These are phyloP conservation scores for Aspergillus puulaauensis DNA, from an alignment of 2,329 filamentous ascomycete genomes.

Conservation along the genomic window DNA sequence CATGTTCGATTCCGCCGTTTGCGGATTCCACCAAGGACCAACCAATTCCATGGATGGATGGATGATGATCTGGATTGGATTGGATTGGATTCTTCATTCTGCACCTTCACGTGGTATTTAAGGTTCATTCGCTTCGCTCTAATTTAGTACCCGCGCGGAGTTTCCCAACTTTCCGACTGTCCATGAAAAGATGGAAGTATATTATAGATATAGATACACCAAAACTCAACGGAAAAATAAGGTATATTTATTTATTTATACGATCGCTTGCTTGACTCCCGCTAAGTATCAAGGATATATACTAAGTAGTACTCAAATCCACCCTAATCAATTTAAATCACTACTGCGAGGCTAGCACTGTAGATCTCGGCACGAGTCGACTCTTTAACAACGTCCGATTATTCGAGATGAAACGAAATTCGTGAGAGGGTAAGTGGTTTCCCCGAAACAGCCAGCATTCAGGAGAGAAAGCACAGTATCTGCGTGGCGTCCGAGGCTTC, in stretches of 20 bases:
- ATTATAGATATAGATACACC: background rate
- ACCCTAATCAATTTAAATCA: too few relatives aligned
- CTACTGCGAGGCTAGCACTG: background rate
- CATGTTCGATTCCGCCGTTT: background rate
- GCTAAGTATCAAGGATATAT: slow-evolving; percentile 10
- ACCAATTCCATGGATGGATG: too few relatives aligned
- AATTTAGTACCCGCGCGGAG: background rate
- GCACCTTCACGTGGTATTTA: background rate
- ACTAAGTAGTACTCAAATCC: background rate
- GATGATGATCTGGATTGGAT: too few relatives aligned
- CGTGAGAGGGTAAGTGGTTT: background rate
- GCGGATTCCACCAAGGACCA: background rate
- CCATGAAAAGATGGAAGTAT: background rate
- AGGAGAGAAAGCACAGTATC: background rate
- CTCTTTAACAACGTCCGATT: background rate
- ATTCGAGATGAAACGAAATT: background rate
- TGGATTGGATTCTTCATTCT: background rate
- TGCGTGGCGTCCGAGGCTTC: background rate
- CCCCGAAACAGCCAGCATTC: background rate
- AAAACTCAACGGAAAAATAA: background rate
- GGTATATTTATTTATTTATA: background rate
- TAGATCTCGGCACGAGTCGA: background rate
- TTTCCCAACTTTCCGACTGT: background rate
- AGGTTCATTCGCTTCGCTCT: background rate
- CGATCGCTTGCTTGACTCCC: slow-evolving; percentile 9